Base-by-base conservation (phyloP, 2,329 filamentous ascomycete genomes). In the Botryotinia globosa region DNA sequence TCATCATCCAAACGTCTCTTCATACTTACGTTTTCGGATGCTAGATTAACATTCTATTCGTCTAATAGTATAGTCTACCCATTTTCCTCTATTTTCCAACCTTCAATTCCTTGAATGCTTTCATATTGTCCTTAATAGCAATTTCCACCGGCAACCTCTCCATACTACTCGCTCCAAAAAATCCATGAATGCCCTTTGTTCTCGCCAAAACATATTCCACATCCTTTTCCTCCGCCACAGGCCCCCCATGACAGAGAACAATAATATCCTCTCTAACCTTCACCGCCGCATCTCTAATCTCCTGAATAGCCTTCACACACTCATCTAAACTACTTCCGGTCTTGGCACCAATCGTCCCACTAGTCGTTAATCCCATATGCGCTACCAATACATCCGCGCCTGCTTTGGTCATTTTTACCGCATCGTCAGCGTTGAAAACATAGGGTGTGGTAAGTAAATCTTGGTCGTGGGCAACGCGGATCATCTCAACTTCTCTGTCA, bases 161-260 rank as follows among this genome's bases (percentile, higher is more conserved):
- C 87, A 92, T 91, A 71, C 87, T 89, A 74, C 89, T 91, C 18
- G 90, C 91, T 0, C 90, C 91, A 77, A 89, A 92, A 80, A 93
- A 92, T 0, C 91, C 90, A 81, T 92, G 89, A n/a, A 92, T 83
- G 0, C 90, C 90, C 56, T 84, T 85, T 0, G 88, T 90, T 75
- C 86, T 82, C 34, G 83, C 83, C 44, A 92, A 83, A 16, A 92
- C 86, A 78, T 88, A 91, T 75, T 86, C 83, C 0, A 90, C 90
- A 79, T 92, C 89, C 64, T 87, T 82, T 0, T 89, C 88, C 69
- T 84, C 84, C 5, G 90, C 89, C 75, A 93, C 90, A 0, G 90
- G 90, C 0, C 90, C 90, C 0, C 90, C 91, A 78, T 92, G 90
- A 74, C 90, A 92, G n/a, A 92, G 79, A 29, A 92, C 87, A 68